Evolutionary conservation across 2,329 filamentous ascomycete genomes (phyloP).

Genomic region (Phaeomoniella chlamydospora): DNA sequence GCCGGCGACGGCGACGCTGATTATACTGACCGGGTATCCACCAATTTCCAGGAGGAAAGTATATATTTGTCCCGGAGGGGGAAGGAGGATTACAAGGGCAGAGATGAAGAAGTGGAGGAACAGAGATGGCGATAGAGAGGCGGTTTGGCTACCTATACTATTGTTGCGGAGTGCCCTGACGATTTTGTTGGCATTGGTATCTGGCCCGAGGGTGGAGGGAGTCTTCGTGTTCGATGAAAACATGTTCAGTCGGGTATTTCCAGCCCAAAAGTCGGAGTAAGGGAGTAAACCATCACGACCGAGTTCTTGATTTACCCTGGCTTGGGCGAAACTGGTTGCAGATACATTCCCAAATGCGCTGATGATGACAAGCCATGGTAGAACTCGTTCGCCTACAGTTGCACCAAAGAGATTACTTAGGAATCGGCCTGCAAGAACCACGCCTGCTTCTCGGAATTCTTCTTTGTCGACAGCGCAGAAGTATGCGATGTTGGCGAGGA

Average conservation of each 20-base stretch:
- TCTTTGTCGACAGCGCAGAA: constrained; percentile 43
- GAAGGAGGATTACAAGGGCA: constrained; percentile 49
- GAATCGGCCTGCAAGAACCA: constrained; percentile 41
- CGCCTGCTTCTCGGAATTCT: constrained; percentile 38
- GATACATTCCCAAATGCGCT: constrained; percentile 43
- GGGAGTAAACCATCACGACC: constrained; percentile 57
- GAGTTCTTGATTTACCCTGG: constrained; percentile 45
- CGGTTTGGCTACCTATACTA: background rate
- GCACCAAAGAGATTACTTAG: constrained; percentile 41
- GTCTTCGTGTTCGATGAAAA: background rate
- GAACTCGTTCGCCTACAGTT: constrained; percentile 24
- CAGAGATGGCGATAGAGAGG: constrained; percentile 11
- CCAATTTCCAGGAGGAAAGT: constrained; percentile 38
- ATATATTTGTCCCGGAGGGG: constrained; percentile 53
- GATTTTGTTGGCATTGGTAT: constrained; percentile 6
- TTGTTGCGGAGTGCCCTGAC: constrained; percentile 19
- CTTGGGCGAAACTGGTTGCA: constrained; percentile 39
- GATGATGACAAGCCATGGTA: constrained; percentile 34
- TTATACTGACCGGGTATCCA: constrained; percentile 16
- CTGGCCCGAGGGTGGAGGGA: constrained; percentile 41
- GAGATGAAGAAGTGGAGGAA: constrained; percentile 55
- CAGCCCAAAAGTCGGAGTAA: constrained; percentile 52
- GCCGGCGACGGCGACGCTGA: constrained; percentile 23
- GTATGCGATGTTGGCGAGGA: constrained; percentile 44
- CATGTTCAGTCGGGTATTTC: constrained; percentile 49